A percentile compares a stretch with the other conserved stretches of the same genome.
Evolutionary conservation across 345 rosid species (phyloP).

Genomic region (Lumnitzera racemosa): DNA sequence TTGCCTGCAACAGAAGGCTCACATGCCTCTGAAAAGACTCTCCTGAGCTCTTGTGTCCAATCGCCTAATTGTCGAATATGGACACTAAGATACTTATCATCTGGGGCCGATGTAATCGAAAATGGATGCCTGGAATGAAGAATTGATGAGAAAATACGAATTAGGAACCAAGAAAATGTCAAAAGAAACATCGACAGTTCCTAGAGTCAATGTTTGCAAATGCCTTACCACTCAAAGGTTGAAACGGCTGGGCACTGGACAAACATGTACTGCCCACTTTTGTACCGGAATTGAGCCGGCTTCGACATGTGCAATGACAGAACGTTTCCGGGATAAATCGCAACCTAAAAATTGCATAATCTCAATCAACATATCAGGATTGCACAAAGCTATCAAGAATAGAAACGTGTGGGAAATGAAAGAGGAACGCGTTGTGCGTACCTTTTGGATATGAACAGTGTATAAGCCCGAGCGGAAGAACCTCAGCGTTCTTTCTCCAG

Average conservation of each 20-base stretch:
- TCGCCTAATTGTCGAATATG: conserved; percentile 95
- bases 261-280: conserved; percentile 98
- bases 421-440: conserved; percentile 8
- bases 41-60: conserved; percentile 95
- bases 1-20: conserved; percentile 78
- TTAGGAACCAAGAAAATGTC: not conserved
- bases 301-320: conserved; percentile 92
- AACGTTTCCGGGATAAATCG: conserved; percentile 95
- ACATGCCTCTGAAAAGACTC: conserved; percentile 76
- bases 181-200: not conserved
- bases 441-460: conserved; percentile 73
- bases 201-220: not conserved
- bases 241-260: conserved; percentile 99
- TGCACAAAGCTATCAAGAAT: not conserved
- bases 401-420: not conserved
- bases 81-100: conserved; percentile 83
- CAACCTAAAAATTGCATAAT: conserved; percentile 45
- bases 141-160: not conserved
- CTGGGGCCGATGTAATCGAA: conserved; percentile 97
- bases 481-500: conserved; percentile 82
- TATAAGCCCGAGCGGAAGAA: conserved; percentile 81
- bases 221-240: conserved; percentile 79
- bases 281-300: conserved; percentile 84
- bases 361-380: not conserved
- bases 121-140: conserved; percentile 87